A percentile compares a stretch with the other conserved stretches of the same genome.
Evolutionary conservation across 2,329 filamentous ascomycete species (phyloP).

Genomic region (Colletotrichum musae): DNA sequence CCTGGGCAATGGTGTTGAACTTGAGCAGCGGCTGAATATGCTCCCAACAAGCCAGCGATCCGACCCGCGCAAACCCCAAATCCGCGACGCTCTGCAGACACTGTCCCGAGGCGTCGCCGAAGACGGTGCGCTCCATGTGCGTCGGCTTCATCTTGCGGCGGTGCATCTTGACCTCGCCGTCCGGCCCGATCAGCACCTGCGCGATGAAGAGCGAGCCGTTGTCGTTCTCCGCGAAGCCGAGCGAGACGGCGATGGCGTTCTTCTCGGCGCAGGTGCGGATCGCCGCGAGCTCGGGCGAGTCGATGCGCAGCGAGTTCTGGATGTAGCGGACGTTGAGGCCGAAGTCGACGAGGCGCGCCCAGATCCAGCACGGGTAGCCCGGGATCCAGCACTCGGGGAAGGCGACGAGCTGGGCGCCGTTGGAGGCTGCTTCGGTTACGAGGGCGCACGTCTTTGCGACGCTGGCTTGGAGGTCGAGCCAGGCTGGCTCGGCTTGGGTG

Average conservation of each 20-base stretch:
- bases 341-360: slow-evolving; percentile 50
- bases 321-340: slow-evolving; percentile 50
- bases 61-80: slow-evolving; percentile 65
- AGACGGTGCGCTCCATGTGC: slow-evolving; percentile 66
- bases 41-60: slow-evolving; percentile 70
- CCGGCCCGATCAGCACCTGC: slow-evolving; percentile 58
- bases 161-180: slow-evolving; percentile 56
- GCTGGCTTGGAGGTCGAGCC: slow-evolving; percentile 69
- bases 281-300: slow-evolving; percentile 59
- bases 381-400: slow-evolving; percentile 71
- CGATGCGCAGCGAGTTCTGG: slow-evolving; percentile 57
- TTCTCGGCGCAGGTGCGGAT: slow-evolving; percentile 58
- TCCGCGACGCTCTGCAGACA: slow-evolving; percentile 60
- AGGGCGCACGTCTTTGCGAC: slow-evolving; percentile 71
- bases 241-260: slow-evolving; percentile 60
- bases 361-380: slow-evolving; percentile 65
- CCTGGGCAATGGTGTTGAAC: slow-evolving; percentile 47
- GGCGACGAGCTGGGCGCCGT: slow-evolving; percentile 68
- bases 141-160: slow-evolving; percentile 68
- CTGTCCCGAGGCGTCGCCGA: slow-evolving; percentile 32
- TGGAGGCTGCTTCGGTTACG: slow-evolving; percentile 68
- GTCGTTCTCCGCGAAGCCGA: slow-evolving; percentile 66
- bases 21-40: slow-evolving; percentile 67
- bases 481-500: slow-evolving; percentile 71
- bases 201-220: slow-evolving; percentile 62